These are phyloP conservation scores for Nicotiana paniculata DNA, from an alignment of 257 asterid species.

Conservation along the genomic window DNA sequence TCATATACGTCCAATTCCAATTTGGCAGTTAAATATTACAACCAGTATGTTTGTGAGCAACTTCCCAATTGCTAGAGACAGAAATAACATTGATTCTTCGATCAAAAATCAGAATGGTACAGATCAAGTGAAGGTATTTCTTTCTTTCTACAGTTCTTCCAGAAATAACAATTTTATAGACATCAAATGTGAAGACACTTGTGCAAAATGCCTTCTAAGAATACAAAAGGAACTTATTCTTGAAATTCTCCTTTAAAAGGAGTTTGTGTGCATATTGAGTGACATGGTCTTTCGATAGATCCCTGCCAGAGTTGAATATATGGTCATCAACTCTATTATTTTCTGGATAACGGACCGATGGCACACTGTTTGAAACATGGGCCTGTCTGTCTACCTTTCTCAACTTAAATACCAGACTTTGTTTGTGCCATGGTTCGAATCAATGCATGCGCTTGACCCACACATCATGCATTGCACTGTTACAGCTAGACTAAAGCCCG, in stretches of 20 bases:
- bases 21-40: constrained; percentile 52
- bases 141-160: not conserved
- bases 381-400: too few relatives aligned
- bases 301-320: not conserved
- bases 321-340: not conserved
- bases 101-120: constrained; percentile 23
- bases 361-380: not conserved
- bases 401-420: too few relatives aligned
- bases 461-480: not conserved
- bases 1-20: constrained; percentile 4
- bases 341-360: not conserved
- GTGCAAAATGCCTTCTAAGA: not conserved
- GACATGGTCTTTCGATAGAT: not conserved
- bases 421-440: not conserved
- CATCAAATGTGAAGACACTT: not conserved
- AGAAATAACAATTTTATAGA: not conserved
- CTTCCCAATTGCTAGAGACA: constrained; percentile 21
- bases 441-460: not conserved
- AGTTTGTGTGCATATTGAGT: not conserved
- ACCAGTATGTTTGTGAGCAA: constrained; percentile 32
- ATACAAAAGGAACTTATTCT: not conserved
- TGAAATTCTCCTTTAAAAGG: not conserved
- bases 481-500: not conserved
- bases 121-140: constrained; percentile 47
- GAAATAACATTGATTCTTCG: constrained; percentile 7